A percentile compares a stretch with the other conserved stretches of the same genome.
These are phyloP conservation scores for Athelia sp. DNA, from an alignment of 1,284 basidiomycete genomes.

Conservation along the genomic window DNA sequence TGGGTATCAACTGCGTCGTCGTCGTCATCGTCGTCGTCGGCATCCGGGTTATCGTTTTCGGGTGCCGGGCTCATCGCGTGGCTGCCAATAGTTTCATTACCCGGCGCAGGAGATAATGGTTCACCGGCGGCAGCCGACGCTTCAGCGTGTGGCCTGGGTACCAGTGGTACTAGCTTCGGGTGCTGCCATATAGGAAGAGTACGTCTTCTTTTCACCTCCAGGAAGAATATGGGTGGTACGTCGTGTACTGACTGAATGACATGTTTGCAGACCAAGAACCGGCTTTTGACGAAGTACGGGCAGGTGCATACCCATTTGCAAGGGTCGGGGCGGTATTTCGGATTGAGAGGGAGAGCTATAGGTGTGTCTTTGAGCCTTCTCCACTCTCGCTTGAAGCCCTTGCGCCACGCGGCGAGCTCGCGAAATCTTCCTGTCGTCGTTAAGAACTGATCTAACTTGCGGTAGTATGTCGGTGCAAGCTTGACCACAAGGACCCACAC, in stretches of 20 bases:
- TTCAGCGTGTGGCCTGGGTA: too few relatives aligned
- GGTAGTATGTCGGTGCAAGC: slow-evolving; percentile 25
- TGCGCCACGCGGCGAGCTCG: slow-evolving; percentile 22
- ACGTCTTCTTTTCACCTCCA: slow-evolving; percentile 17
- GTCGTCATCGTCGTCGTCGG: neutral
- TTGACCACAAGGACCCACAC: slow-evolving; percentile 23
- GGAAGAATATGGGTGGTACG: slow-evolving; percentile 24
- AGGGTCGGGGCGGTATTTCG: slow-evolving; percentile 18
- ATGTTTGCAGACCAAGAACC: slow-evolving; percentile 31
- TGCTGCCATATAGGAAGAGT: slow-evolving; percentile 24
- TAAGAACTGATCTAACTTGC: slow-evolving; percentile 18
- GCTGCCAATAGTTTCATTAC: neutral
- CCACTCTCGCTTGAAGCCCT: slow-evolving; percentile 26
- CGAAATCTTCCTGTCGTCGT: slow-evolving; percentile 20
- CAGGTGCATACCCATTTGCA: slow-evolving; percentile 25
- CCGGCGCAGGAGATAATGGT: neutral
- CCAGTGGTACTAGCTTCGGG: too few relatives aligned
- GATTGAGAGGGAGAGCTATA: slow-evolving; percentile 18
- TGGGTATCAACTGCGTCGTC: neutral
- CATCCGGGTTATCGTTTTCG: neutral
- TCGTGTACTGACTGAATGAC: slow-evolving; percentile 20
- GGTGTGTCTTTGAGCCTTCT: slow-evolving; percentile 10
- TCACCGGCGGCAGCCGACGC: slow-evolving; percentile 10
- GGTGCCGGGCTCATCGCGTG: neutral
- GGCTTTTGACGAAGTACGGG: slow-evolving; percentile 18